Base-by-base conservation (phyloP, 2,329 filamentous ascomycete genomes). In the Alternaria sp. region DNA sequence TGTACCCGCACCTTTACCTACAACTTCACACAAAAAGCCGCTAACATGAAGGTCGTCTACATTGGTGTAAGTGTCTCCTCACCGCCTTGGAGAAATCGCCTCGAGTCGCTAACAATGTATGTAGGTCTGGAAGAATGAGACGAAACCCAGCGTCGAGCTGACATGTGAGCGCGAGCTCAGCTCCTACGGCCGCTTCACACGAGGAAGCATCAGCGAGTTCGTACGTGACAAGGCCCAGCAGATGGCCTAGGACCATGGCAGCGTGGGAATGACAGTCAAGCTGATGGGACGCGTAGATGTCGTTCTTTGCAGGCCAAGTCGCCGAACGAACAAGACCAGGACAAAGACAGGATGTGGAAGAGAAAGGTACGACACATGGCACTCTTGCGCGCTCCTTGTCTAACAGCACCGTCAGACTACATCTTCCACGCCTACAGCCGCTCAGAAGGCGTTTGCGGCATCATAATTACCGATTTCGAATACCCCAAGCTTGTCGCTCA, bases 321-420 rank as follows among this genome's bases (percentile, higher is more conserved):
- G 94, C 94, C 63, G 92, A 96, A 81, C 87, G 92, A 71, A 97
- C 93, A 62, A 84, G 85, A 61, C 87, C 90, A n/a, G 93, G 91
- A 56, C 89, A 93, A 80, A 86, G 92, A 77, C 91, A 96, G 80
- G 92, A 93, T 76, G 89, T 96, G 57, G 91, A 96, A 80, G 89
- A 95, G 79, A 87, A 93, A 83, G 88, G 89, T 71, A 32, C 7
- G 24, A 12, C 12, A 34, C 32, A 34, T 34, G 12, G 32, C 32
- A 16, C 32, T 14, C 32, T 3, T 34, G 5, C 32, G 32, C 12
- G 32, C 32, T 34, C 32, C 32, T 34, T 34, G 32, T 5, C 32
- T 34, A 34, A 34, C 32, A 38, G 61, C 46, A 7, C n/a, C 3
- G 9, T 52, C 63, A 85, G 88, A 88, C 74, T 89, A 91, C 83